Percentiles rank a stretch among this genome's conserved stretches.
These are phyloP conservation scores for Sicyos edulis DNA, from an alignment of 306 rosid genomes.

Conservation along the genomic window DNA sequence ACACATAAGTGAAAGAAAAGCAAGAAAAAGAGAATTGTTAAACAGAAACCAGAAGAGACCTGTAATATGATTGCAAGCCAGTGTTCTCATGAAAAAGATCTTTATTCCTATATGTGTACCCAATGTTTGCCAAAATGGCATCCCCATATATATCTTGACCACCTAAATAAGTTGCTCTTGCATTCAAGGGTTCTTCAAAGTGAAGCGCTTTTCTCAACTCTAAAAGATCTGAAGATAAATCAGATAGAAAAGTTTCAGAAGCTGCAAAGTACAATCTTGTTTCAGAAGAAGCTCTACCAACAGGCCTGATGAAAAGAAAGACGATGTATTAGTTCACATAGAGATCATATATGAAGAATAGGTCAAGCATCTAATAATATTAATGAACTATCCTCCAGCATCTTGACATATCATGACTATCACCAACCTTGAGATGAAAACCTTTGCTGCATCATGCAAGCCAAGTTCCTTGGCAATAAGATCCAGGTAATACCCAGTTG, in stretches of 20 bases:
- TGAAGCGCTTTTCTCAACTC: slow-evolving; percentile 38
- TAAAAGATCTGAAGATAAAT: slow-evolving; percentile 35
- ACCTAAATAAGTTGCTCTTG: slow-evolving; percentile 72
- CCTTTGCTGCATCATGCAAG: slow-evolving; percentile 46
- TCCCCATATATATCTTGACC: slow-evolving; percentile 78
- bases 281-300: slow-evolving; percentile 90
- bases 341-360: slow-evolving; percentile 7
- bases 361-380: slow-evolving; percentile 12
- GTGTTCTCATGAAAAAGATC: slow-evolving; percentile 72
- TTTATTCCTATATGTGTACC: slow-evolving; percentile 64
- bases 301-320: slow-evolving; percentile 46
- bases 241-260: slow-evolving; percentile 38
- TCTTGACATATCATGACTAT: slow-evolving; percentile 10
- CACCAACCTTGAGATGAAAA: slow-evolving; percentile 75
- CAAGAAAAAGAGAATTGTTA: background rate
- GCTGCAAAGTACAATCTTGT: slow-evolving; percentile 66
- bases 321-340: slow-evolving; percentile 1
- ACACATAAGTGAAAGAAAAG: background rate
- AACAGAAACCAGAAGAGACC: slow-evolving; percentile 43
- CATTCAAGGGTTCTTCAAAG: slow-evolving; percentile 45
- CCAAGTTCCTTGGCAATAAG: slow-evolving; percentile 71
- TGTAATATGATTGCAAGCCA: slow-evolving; percentile 57
- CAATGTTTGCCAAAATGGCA: slow-evolving; percentile 77
- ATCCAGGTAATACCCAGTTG: slow-evolving; percentile 68
- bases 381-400: slow-evolving; percentile 13